phyloP scores from a whole-genome alignment of 345 rosid species.

The Eucalyptus erythrocorys region DNA sequence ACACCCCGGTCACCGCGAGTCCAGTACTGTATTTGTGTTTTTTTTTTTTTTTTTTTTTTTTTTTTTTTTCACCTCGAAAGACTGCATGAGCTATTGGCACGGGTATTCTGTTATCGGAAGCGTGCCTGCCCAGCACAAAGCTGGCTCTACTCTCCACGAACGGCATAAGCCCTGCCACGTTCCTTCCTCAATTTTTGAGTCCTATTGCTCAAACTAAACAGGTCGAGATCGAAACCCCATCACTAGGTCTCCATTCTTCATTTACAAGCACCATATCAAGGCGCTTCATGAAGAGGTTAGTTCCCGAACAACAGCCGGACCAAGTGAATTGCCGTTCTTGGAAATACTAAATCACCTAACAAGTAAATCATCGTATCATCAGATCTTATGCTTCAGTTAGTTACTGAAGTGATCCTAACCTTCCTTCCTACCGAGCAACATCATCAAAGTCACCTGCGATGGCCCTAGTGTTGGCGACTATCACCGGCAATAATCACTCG shows the following conservation, averaged over 20 bases:
- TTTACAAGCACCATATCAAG: neutral
- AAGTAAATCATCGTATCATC: neutral
- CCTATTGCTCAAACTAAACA: neutral
- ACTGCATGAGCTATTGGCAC: neutral
- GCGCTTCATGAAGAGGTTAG: neutral
- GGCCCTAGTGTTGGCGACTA: neutral
- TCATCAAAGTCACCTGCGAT: neutral
- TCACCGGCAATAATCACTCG: neutral
- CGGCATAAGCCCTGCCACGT: neutral
- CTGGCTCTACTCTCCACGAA: neutral
- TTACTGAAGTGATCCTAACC: neutral
- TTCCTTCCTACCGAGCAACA: neutral
- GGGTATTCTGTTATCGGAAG: neutral
- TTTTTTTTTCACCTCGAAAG: neutral
- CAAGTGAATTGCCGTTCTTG: neutral
- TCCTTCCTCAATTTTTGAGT: neutral
- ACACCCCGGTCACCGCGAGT: neutral
- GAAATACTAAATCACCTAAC: neutral
- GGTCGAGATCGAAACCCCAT: neutral
- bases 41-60: neutral
- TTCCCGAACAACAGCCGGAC: neutral
- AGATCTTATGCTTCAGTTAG: neutral
- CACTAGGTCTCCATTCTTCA: neutral
- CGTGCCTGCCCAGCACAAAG: neutral
- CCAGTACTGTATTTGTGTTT: neutral